Evolutionary conservation across 768 basidiomycete species (phyloP), one percentile per base, ranked within the genome.

Genomic region (Calocybe cyanea): DNA sequence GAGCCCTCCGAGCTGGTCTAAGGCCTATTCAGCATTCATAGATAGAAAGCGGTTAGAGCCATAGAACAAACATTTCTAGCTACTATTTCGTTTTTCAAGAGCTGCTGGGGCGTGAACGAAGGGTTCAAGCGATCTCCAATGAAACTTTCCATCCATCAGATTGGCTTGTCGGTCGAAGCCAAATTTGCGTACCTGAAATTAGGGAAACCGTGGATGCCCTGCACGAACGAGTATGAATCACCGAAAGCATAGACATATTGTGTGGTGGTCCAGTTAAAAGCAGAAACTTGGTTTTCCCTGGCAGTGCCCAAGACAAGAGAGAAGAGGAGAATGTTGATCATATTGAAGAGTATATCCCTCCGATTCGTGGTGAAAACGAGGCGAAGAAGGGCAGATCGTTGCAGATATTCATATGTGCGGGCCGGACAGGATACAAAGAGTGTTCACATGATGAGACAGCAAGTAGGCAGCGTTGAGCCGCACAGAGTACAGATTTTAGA

Each of bases 1-100:
- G 75, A 69, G 3, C 74, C 77, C 48, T 76, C 74, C 1, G 76
- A 78, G 49, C 75, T 77, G 2, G 77, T 77, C 77, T 78, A 46
- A 13, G 41, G 35, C 39, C 24, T 23, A 41, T 8, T 39, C 32
- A 38, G 17, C 25, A 5, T 11, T 6, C 25, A 6, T 28, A 18
- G n/a, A 36, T 20, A 40, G 24, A 21, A 35, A 13, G 25, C 21
- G 14, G 38, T 21, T 33, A 28, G 8, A 35, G 34, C 34, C 33
- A 17, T 4, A 20, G 3, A n/a, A 43, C 66, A 32, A 44, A 72
- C 76, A 54, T 75, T 75, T 54, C 57, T 68, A 1, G 68, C 63
- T 38, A 77, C 56, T 23, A 80, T 78, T 50, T 71, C 60, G 49
- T 75, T 67, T 0, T 59, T 53, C 25, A 75, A 57, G 10, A 78